Percentiles rank a stretch among this genome's conserved stretches.
Evolutionary conservation across 345 rosid species (phyloP).

Genomic region (Eucalyptus shirleyi): DNA sequence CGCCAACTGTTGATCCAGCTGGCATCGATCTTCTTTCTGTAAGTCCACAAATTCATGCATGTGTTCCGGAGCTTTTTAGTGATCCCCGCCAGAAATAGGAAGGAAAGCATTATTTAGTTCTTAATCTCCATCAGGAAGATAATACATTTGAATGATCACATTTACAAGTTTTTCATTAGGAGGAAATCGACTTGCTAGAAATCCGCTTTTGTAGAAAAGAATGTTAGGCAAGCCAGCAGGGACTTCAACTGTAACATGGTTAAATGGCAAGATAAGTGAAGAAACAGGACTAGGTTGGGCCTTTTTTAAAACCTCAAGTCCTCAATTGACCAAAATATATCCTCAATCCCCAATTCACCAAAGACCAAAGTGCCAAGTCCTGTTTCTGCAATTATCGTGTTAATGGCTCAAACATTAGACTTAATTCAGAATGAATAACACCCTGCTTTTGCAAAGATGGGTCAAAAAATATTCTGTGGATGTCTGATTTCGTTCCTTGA

Average conservation of each 20-base stretch:
- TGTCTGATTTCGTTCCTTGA: background rate
- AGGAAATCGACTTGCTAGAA: background rate
- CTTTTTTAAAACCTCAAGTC: background rate
- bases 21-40: constrained; percentile 68
- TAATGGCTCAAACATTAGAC: background rate
- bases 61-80: background rate
- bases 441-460: background rate
- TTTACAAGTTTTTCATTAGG: background rate
- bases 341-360: background rate
- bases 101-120: background rate
- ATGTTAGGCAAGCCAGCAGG: background rate
- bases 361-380: background rate
- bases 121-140: background rate
- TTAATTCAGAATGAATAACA: background rate
- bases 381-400: background rate
- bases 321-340: background rate
- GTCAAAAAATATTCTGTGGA: background rate
- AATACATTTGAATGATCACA: background rate
- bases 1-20: constrained; percentile 59
- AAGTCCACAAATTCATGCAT: background rate
- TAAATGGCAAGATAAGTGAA: background rate
- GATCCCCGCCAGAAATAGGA: background rate
- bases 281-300: background rate
- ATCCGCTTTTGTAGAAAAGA: background rate
- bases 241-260: background rate